phyloP scores from a whole-genome alignment of 495 filamentous ascomycete genomes.

The Glonium stellatum region DNA sequence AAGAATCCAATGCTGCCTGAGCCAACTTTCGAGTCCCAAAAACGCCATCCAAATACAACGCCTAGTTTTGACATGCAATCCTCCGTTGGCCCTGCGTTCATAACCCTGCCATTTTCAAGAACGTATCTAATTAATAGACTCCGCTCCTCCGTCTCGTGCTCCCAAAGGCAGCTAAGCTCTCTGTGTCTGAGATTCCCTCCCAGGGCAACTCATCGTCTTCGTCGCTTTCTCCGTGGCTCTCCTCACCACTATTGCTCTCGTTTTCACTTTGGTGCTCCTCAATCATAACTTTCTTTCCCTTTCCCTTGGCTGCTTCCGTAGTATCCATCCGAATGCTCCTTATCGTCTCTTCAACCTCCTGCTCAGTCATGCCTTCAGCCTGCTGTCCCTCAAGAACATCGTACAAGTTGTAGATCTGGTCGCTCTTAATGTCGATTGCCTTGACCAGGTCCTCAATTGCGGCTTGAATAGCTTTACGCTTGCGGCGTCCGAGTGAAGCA shows the following conservation, averaged over 20 bases:
- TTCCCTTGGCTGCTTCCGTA: constrained; percentile 5
- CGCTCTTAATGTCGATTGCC: constrained; percentile 69
- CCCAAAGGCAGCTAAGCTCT: not conserved
- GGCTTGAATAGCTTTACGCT: constrained; percentile 56
- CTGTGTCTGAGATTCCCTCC: constrained; percentile 2
- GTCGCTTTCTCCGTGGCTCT: constrained; percentile 4
- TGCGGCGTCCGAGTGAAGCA: constrained; percentile 58
- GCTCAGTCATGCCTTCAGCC: constrained; percentile 53
- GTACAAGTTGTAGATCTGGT: constrained; percentile 81
- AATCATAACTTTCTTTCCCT: constrained; percentile 26
- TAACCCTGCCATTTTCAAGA: not conserved
- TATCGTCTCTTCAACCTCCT: constrained; percentile 63
- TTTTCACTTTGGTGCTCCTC: constrained; percentile 18
- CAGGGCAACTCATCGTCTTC: not conserved
- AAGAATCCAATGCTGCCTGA: too few relatives aligned
- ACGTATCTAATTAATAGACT: not conserved
- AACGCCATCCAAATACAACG: not conserved
- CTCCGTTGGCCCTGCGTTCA: not conserved
- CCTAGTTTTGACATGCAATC: not conserved
- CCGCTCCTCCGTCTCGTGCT: not conserved
- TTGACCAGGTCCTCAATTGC: constrained; percentile 59
- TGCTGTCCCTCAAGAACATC: constrained; percentile 85
- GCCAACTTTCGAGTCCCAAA: too few relatives aligned
- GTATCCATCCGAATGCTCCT: constrained; percentile 48
- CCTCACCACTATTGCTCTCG: constrained; percentile 15